phyloP scores from a whole-genome alignment of 2,329 filamentous ascomycete species.

The Fusarium compactum region DNA sequence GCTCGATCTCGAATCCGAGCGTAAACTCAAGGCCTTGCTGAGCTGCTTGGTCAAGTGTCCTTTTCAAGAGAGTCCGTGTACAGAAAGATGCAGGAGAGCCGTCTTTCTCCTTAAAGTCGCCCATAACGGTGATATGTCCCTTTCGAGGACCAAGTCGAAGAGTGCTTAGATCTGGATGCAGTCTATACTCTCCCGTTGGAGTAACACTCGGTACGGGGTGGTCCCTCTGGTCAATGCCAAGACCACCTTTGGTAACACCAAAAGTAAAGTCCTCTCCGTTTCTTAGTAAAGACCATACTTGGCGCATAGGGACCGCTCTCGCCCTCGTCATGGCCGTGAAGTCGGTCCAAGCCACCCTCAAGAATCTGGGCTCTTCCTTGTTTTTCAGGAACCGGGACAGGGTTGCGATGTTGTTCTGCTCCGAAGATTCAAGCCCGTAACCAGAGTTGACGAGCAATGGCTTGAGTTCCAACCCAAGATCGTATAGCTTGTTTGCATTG shows the following conservation, averaged over 20 bases:
- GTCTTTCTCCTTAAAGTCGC: conserved; percentile 71
- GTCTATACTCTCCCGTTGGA: conserved; percentile 73
- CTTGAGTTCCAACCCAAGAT: conserved; percentile 64
- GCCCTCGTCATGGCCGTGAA: conserved; percentile 77
- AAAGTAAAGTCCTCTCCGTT: conserved; percentile 62
- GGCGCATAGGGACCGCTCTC: conserved; percentile 74
- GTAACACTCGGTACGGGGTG: conserved; percentile 63
- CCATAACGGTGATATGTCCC: conserved; percentile 74
- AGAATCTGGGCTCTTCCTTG: conserved; percentile 68
- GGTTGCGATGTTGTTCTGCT: conserved; percentile 11
- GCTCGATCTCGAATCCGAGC: conserved; percentile 85
- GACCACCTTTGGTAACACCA: conserved; percentile 72
- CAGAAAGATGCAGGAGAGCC: conserved; percentile 67
- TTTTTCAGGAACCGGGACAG: conserved; percentile 56
- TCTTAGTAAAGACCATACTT: conserved; percentile 62
- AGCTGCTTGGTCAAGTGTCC: conserved; percentile 64
- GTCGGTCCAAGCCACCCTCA: conserved; percentile 83
- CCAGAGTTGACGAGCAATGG: conserved; percentile 32
- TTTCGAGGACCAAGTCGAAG: conserved; percentile 69
- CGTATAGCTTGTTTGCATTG: conserved; percentile 82
- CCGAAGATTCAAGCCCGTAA: conserved; percentile 8
- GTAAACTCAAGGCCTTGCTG: conserved; percentile 68
- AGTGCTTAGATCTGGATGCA: conserved; percentile 74
- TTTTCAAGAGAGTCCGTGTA: conserved; percentile 73
- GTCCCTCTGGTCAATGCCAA: conserved; percentile 78